Evolutionary conservation across 176 grass and related monocot species (phyloP).

Genomic region (Echinochloa phyllopogon): DNA sequence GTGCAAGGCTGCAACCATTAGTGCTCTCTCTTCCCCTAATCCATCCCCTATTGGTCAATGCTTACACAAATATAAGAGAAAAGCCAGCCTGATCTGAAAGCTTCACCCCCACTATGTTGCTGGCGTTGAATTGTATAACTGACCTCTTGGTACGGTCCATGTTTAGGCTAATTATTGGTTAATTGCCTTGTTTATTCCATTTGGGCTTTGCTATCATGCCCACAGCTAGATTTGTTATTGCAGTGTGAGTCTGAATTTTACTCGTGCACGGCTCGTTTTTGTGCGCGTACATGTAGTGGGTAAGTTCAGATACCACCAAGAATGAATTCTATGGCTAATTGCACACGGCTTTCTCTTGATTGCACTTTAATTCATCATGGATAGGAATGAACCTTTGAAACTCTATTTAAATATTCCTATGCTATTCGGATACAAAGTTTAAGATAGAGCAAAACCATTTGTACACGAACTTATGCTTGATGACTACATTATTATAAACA

Average conservation of each 20-base stretch:
- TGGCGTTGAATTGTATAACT: constrained; percentile 5
- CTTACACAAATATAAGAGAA: constrained; percentile 31
- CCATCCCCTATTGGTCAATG: constrained; percentile 41
- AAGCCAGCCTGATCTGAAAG: constrained; percentile 2
- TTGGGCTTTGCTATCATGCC: not conserved
- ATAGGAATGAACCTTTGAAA: not conserved
- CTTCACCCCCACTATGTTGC: constrained; percentile 27
- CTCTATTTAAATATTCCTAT: not conserved
- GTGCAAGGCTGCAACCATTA: constrained; percentile 12
- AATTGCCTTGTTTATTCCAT: constrained; percentile 15
- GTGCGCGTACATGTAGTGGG: constrained; percentile 28
- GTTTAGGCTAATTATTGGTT: constrained; percentile 34
- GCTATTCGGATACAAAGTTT: not conserved
- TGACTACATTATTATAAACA: not conserved
- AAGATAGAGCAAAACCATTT: constrained; percentile 9
- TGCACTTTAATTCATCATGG: constrained; percentile 18
- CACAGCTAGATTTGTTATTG: constrained; percentile 6
- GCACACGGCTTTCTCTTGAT: not conserved
- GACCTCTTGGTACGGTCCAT: constrained; percentile 16
- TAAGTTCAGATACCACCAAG: constrained; percentile 53
- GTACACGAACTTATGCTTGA: not conserved
- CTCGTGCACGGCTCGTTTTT: constrained; percentile 38
- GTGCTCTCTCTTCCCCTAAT: constrained; percentile 25
- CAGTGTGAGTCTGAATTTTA: constrained; percentile 38
- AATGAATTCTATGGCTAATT: constrained; percentile 20